Conservation (phyloP, 2,329 filamentous ascomycete genomes). For the Fusarium burgessii region DNA sequence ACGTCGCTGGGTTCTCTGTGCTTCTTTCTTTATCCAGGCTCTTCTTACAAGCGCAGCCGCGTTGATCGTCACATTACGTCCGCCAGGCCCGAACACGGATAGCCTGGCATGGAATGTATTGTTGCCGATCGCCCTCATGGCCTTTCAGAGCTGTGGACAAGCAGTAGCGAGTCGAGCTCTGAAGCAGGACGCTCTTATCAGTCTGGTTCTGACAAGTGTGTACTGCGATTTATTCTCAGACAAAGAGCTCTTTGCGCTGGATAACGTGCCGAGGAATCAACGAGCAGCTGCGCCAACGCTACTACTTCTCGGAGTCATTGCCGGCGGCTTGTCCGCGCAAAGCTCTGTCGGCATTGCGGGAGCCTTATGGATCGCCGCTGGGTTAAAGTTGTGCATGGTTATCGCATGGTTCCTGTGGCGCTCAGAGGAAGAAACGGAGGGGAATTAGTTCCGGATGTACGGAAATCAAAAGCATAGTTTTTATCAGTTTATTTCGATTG, state of each 20-base stretch:
- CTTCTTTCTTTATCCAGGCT: slow-evolving; percentile 67
- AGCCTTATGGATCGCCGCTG: slow-evolving; percentile 69
- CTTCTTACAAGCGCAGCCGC: slow-evolving; percentile 64
- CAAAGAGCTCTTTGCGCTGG: slow-evolving; percentile 56
- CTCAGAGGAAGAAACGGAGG: slow-evolving; percentile 53
- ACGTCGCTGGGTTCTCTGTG: slow-evolving; percentile 73
- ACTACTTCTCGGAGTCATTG: slow-evolving; percentile 62
- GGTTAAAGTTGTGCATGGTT: slow-evolving; percentile 68
- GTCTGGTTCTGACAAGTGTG: slow-evolving; percentile 82
- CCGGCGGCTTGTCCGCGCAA: slow-evolving; percentile 62
- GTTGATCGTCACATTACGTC: slow-evolving; percentile 62
- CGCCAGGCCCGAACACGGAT: slow-evolving; percentile 53
- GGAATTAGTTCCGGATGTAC: slow-evolving; percentile 1
- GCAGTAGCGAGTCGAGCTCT: slow-evolving; percentile 79
- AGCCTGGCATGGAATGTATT: slow-evolving; percentile 69
- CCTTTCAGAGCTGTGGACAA: slow-evolving; percentile 83
- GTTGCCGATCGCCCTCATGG: slow-evolving; percentile 75
- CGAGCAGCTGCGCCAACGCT: slow-evolving; percentile 62
- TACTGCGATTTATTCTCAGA: slow-evolving; percentile 86
- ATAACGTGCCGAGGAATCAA: slow-evolving; percentile 63
- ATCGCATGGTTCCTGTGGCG: slow-evolving; percentile 73
- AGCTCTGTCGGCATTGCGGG: slow-evolving; percentile 62
- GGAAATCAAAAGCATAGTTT: background rate
- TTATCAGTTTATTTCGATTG: background rate
- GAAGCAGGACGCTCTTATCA: slow-evolving; percentile 77